A percentile compares a stretch with the other conserved stretches of the same genome.
phyloP scores from a whole-genome alignment of 495 filamentous ascomycete genomes.

The Tuber umbilicatum region DNA sequence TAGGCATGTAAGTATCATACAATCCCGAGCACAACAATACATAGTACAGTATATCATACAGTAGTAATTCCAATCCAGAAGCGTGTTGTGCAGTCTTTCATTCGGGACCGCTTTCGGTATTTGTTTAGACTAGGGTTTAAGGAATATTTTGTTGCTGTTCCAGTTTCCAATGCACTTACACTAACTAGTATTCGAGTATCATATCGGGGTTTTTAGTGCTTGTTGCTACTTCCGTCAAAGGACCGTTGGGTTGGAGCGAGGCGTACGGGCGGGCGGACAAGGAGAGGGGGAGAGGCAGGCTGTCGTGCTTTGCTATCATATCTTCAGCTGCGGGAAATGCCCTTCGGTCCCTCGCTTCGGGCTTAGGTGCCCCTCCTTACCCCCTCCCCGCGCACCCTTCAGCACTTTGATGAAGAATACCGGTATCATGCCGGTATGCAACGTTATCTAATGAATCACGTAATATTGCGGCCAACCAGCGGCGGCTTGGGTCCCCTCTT shows the following conservation, averaged over 20 bases:
- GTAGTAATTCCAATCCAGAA: not conserved
- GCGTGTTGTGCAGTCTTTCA: not conserved
- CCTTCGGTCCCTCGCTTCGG: slow-evolving; percentile 4
- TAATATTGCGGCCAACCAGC: slow-evolving; percentile 21
- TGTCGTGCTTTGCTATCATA: slow-evolving; percentile 14
- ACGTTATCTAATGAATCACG: slow-evolving; percentile 4
- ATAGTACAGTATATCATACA: not conserved
- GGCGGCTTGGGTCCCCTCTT: slow-evolving; percentile 9
- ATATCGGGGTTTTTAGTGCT: too few species aligned
- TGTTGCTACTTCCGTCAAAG: not conserved
- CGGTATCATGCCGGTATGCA: not conserved
- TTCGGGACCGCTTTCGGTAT: not conserved
- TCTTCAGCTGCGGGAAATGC: slow-evolving; percentile 16
- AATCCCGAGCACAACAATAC: not conserved
- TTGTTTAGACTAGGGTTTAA: not conserved
- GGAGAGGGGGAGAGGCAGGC: slow-evolving; percentile 15
- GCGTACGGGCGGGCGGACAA: slow-evolving; percentile 25
- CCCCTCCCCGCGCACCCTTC: slow-evolving; percentile 33
- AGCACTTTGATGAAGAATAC: slow-evolving; percentile 17
- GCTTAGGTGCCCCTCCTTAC: slow-evolving; percentile 33
- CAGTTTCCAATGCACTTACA: not conserved
- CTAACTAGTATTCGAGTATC: not conserved
- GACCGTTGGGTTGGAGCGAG: slow-evolving; percentile 6
- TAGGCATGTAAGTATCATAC: not conserved
- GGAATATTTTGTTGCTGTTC: not conserved